phyloP scores from a whole-genome alignment of 768 basidiomycete species.

The Boletus tomentosulus region DNA sequence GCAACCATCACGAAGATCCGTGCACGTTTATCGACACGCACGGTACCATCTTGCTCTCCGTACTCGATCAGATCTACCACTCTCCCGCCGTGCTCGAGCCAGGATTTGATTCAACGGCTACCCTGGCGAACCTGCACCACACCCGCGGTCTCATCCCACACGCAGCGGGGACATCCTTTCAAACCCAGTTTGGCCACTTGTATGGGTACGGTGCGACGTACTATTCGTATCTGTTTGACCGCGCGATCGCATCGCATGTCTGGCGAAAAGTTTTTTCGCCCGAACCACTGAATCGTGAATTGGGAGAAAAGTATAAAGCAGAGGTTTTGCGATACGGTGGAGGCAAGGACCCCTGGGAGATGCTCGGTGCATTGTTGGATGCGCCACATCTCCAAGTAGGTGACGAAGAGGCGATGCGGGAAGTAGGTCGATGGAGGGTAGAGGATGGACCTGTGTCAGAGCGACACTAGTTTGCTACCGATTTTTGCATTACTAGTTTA shows the following conservation, averaged over 20 bases:
- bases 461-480: constrained; percentile 43
- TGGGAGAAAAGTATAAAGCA: constrained; percentile 77
- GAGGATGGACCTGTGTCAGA: constrained; percentile 65
- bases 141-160: constrained; percentile 78
- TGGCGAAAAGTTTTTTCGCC: constrained; percentile 72
- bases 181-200: constrained; percentile 93
- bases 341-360: constrained; percentile 89
- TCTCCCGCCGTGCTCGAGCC: constrained; percentile 53
- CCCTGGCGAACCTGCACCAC: constrained; percentile 58
- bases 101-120: constrained; percentile 69
- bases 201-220: constrained; percentile 98
- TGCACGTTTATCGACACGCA: constrained; percentile 86
- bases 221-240: constrained; percentile 95
- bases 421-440: constrained; percentile 86
- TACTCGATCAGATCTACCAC: constrained; percentile 88
- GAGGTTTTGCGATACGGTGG: constrained; percentile 82
- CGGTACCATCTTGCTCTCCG: constrained; percentile 84
- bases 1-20: constrained; percentile 71
- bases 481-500: not conserved
- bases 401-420: constrained; percentile 78
- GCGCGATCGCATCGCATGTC: constrained; percentile 91
- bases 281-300: constrained; percentile 64
- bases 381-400: constrained; percentile 65
- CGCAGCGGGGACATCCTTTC: constrained; percentile 84
- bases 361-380: constrained; percentile 72